Conservation (phyloP, 371 early-diverging fungal genomes). For the Rhizopus stolonifer region DNA sequence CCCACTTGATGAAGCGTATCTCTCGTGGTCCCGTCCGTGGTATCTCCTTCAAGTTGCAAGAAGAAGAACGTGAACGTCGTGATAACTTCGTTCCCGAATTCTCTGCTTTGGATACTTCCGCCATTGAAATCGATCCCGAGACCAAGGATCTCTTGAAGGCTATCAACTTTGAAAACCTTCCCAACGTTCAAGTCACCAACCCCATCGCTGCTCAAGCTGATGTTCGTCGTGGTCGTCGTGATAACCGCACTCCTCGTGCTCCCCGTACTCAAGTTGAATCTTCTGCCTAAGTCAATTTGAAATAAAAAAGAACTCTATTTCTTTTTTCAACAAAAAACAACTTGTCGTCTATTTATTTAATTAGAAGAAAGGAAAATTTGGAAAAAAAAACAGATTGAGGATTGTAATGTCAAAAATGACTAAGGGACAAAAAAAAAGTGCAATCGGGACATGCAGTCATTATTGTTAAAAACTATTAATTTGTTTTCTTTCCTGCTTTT, state of each 20-base stretch:
- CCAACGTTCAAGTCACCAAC: slow-evolving; percentile 65
- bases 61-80: slow-evolving; percentile 99
- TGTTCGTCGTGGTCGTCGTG: slow-evolving; percentile 28
- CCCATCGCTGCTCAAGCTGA: slow-evolving; percentile 31
- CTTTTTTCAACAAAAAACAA: too few relatives aligned
- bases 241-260: slow-evolving; percentile 20
- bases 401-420: too few relatives aligned
- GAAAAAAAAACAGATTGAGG: too few relatives aligned
- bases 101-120: slow-evolving; percentile 94
- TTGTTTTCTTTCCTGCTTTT: slow-evolving; percentile 3
- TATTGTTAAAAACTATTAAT: slow-evolving; percentile 70
- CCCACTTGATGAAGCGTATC: slow-evolving; percentile 99
- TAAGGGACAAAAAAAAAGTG: too few relatives aligned
- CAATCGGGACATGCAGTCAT: slow-evolving; percentile 79
- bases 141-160: slow-evolving; percentile 87
- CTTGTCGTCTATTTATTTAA: too few relatives aligned
- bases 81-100: slow-evolving; percentile 99
- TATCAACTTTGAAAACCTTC: slow-evolving; percentile 88
- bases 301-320: not conserved
- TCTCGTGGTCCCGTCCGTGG: slow-evolving; percentile 99
- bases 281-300: slow-evolving; percentile 11
- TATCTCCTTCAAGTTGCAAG: slow-evolving; percentile 99
- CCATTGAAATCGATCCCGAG: slow-evolving; percentile 95
- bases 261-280: slow-evolving; percentile 11
- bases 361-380: too few relatives aligned